Percentiles rank a stretch among this genome's conserved stretches.
These are phyloP conservation scores for Clarkia xantiana DNA, from an alignment of 345 rosid genomes.

Conservation along the genomic window DNA sequence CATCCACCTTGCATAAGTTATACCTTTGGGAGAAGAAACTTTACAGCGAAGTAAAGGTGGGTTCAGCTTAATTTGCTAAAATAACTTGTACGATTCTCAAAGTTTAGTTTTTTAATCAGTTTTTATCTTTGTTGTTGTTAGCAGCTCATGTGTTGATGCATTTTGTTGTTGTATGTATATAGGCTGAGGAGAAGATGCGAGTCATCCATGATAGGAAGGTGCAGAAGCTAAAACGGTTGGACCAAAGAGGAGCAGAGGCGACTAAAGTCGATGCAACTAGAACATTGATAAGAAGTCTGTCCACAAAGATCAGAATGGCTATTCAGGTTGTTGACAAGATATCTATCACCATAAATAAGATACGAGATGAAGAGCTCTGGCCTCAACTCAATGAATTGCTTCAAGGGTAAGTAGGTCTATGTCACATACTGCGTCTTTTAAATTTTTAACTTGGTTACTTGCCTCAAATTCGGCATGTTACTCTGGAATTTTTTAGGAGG, in stretches of 20 bases:
- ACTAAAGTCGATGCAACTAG: conserved; percentile 27
- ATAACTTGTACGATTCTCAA: too few species aligned
- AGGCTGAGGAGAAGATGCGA: conserved; percentile 65
- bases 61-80: background rate
- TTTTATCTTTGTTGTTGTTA: background rate
- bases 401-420: conserved; percentile 26
- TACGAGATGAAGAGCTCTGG: conserved; percentile 61
- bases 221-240: conserved; percentile 31
- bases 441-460: too few species aligned
- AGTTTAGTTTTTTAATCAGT: background rate
- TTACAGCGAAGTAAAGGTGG: conserved; percentile 59
- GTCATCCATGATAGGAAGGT: conserved; percentile 26
- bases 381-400: conserved; percentile 33
- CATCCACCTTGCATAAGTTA: conserved; percentile 38
- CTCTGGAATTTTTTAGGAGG: too few species aligned
- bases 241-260: conserved; percentile 23
- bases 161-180: conserved; percentile 1
- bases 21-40: conserved; percentile 67
- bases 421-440: background rate
- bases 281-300: conserved; percentile 22
- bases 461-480: too few species aligned
- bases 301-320: conserved; percentile 40
- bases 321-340: conserved; percentile 50
- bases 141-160: background rate
- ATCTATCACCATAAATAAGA: conserved; percentile 27